These are phyloP conservation scores for Chondrus crispus DNA, from an alignment of 23 red algal species.

Conservation along the genomic window DNA sequence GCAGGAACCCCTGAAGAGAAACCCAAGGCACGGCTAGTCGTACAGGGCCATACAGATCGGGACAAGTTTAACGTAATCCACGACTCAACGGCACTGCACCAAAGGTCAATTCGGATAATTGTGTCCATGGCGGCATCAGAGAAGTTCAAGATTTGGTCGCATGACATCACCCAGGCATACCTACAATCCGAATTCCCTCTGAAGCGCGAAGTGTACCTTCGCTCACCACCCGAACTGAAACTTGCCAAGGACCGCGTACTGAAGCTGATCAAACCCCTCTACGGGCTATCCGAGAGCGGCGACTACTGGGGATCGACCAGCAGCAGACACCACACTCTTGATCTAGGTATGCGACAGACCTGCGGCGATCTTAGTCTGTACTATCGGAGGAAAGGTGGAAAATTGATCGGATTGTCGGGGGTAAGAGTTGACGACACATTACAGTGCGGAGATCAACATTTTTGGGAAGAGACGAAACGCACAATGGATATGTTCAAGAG, in stretches of 20 bases:
- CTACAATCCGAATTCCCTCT: not conserved
- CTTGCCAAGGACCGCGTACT: not conserved
- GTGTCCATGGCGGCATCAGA: not conserved
- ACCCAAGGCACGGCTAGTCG: not conserved
- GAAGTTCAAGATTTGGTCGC: not conserved
- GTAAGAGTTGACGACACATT: too few species aligned
- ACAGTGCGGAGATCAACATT: too few species aligned
- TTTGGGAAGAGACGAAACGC: too few species aligned
- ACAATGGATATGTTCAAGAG: too few species aligned
- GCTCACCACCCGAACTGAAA: too few species aligned
- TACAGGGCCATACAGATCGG: not conserved
- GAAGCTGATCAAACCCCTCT: not conserved
- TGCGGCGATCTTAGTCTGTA: not conserved
- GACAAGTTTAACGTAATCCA: not conserved
- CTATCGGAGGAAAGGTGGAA: not conserved
- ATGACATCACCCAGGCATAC: slow-evolving; percentile 20
- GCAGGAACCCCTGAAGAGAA: not conserved
- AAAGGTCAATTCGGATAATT: not conserved
- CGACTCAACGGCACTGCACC: not conserved
- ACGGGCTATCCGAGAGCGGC: not conserved
- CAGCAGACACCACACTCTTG: too few species aligned
- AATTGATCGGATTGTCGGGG: too few species aligned
- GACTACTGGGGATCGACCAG: not conserved
- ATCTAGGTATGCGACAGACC: not conserved
- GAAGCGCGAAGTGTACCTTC: not conserved